Conservation (phyloP, 2,329 filamentous ascomycete species). For the Colletotrichum cereale region DNA sequence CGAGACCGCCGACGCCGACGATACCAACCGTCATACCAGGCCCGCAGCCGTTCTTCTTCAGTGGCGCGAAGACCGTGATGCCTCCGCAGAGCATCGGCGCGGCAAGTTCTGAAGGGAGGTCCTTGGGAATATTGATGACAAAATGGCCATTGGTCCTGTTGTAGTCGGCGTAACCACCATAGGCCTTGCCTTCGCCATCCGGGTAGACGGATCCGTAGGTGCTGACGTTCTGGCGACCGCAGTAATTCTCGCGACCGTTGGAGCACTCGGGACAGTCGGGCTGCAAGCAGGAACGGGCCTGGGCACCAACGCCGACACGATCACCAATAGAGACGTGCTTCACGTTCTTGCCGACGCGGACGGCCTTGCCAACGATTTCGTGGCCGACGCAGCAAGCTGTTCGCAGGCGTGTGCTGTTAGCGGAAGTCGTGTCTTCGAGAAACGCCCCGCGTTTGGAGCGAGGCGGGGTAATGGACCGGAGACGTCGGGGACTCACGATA, state of each 20-base stretch:
- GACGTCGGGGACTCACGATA: conserved; percentile 50
- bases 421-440: not conserved
- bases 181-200: conserved; percentile 67
- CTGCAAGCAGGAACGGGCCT: conserved; percentile 66
- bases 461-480: conserved; percentile 16
- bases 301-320: conserved; percentile 73
- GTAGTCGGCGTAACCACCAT: conserved; percentile 64
- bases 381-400: conserved; percentile 70
- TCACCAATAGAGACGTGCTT: conserved; percentile 69
- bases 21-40: conserved; percentile 77
- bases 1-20: conserved; percentile 75
- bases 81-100: conserved; percentile 80
- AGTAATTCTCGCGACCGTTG: conserved; percentile 57
- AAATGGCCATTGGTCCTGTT: conserved; percentile 59
- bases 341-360: conserved; percentile 64
- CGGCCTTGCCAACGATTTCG: conserved; percentile 72
- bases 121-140: conserved; percentile 59
- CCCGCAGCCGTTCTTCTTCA: conserved; percentile 72
- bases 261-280: conserved; percentile 58
- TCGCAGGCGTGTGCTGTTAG: not conserved
- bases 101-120: conserved; percentile 54
- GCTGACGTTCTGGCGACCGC: conserved; percentile 52
- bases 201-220: conserved; percentile 68
- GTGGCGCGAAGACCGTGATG: conserved; percentile 74
- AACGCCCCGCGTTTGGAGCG: not conserved